These are phyloP conservation scores for Fusarium musae DNA, from an alignment of 2,329 filamentous ascomycete genomes.

Conservation along the genomic window DNA sequence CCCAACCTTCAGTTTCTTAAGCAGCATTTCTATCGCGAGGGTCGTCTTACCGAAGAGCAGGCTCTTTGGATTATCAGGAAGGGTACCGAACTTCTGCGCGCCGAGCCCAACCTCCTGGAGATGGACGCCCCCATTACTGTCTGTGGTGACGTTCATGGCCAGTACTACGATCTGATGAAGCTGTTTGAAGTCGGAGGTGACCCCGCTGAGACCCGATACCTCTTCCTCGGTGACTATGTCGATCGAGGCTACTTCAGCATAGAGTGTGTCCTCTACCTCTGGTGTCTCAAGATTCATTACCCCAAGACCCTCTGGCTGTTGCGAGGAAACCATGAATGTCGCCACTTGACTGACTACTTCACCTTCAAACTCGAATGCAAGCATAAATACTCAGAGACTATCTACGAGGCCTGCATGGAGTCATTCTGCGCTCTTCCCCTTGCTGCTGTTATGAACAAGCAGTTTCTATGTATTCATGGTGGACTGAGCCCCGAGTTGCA, in stretches of 20 bases:
- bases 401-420: conserved; percentile 98
- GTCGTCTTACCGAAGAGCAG: conserved; percentile 95
- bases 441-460: conserved; percentile 99
- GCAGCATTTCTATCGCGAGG: conserved; percentile 98
- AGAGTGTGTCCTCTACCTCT: conserved; percentile 97
- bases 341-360: conserved; percentile 99
- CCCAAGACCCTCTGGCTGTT: conserved; percentile 97
- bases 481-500: conserved; percentile 95
- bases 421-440: conserved; percentile 95
- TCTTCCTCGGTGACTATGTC: conserved; percentile 98
- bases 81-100: conserved; percentile 86
- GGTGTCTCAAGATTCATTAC: conserved; percentile 99
- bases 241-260: conserved; percentile 99
- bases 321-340: conserved; percentile 97
- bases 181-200: conserved; percentile 98
- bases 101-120: conserved; percentile 95
- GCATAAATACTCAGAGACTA: conserved; percentile 96
- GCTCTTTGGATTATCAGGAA: conserved; percentile 93
- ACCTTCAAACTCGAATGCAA: conserved; percentile 99
- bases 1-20: conserved; percentile 95
- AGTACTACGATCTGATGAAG: conserved; percentile 99
- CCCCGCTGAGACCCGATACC: conserved; percentile 93
- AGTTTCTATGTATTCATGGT: conserved; percentile 98
- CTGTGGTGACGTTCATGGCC: conserved; percentile 97
- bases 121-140: conserved; percentile 99